phyloP scores from a whole-genome alignment of 768 basidiomycete genomes.

The Pleurotus djamor region DNA sequence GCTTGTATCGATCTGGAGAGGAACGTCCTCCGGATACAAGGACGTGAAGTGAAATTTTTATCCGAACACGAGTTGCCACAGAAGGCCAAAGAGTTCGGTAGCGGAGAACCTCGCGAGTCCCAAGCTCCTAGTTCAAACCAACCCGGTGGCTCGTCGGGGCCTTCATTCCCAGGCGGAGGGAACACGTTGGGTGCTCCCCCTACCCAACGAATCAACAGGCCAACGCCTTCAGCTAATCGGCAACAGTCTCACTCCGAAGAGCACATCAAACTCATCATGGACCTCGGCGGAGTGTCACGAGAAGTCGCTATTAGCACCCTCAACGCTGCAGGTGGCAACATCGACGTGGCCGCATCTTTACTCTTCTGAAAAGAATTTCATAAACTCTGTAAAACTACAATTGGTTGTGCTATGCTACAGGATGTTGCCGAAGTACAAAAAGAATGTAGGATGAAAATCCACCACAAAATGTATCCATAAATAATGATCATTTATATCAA shows the following conservation, averaged over 20 bases:
- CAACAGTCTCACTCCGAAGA: constrained; percentile 50
- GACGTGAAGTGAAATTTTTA: constrained; percentile 84
- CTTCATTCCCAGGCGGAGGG: constrained; percentile 69
- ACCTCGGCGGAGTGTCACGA: constrained; percentile 66
- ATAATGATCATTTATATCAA: constrained; percentile 52
- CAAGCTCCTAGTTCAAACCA: constrained; percentile 17
- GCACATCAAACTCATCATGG: constrained; percentile 63
- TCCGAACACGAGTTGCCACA: constrained; percentile 94
- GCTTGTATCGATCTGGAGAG: constrained; percentile 94
- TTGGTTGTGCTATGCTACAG: constrained; percentile 3
- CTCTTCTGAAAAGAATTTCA: constrained; percentile 53
- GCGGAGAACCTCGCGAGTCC: constrained; percentile 10
- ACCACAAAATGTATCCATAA: neutral
- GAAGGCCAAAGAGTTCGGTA: constrained; percentile 54
- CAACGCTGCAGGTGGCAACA: constrained; percentile 79
- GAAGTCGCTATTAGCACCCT: constrained; percentile 77
- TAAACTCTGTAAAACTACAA: neutral
- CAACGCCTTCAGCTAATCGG: constrained; percentile 18
- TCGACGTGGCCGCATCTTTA: constrained; percentile 86
- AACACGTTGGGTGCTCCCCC: constrained; percentile 53
- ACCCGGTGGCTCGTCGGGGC: constrained; percentile 8
- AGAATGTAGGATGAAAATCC: constrained; percentile 3
- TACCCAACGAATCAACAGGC: constrained; percentile 16
- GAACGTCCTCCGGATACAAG: constrained; percentile 89
- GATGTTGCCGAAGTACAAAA: constrained; percentile 12